Evolutionary conservation across 208 protist species (phyloP).

Genomic region (Novymonas esmeraldas): DNA sequence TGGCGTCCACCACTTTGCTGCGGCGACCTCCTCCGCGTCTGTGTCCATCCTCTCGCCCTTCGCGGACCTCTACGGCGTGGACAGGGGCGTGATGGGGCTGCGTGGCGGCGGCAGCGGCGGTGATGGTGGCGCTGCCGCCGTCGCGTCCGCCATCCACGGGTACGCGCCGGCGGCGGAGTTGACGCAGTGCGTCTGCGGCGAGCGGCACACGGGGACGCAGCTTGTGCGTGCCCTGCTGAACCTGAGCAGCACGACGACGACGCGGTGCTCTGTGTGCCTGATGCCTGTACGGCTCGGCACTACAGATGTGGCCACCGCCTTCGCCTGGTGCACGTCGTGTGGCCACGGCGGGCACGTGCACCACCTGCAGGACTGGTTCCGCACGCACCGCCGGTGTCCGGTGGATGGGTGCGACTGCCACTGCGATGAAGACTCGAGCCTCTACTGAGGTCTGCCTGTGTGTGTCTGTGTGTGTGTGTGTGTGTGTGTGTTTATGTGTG

Average conservation of each 20-base stretch:
- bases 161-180: neutral
- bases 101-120: neutral
- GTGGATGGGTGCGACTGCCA: constrained; percentile 76
- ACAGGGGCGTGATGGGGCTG: no score
- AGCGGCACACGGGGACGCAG: constrained; percentile 34
- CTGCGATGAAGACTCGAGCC: constrained; percentile 60
- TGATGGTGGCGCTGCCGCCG: neutral
- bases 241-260: constrained; percentile 22
- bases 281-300: constrained; percentile 31
- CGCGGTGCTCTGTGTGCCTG: constrained; percentile 67
- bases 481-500: neutral
- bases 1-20: neutral
- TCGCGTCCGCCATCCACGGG: neutral
- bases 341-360: constrained; percentile 81
- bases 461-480: neutral
- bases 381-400: constrained; percentile 66
- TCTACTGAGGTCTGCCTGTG: constrained; percentile 29
- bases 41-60: neutral
- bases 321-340: constrained; percentile 84
- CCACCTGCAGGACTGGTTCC: constrained; percentile 86
- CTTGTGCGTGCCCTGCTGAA: constrained; percentile 29
- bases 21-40: neutral
- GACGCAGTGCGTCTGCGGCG: constrained; percentile 32
- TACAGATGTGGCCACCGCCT: constrained; percentile 29
- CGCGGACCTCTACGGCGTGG: neutral